Evolutionary conservation across 140 eudicot species (phyloP).

Genomic region (Ambrosia hybrid): DNA sequence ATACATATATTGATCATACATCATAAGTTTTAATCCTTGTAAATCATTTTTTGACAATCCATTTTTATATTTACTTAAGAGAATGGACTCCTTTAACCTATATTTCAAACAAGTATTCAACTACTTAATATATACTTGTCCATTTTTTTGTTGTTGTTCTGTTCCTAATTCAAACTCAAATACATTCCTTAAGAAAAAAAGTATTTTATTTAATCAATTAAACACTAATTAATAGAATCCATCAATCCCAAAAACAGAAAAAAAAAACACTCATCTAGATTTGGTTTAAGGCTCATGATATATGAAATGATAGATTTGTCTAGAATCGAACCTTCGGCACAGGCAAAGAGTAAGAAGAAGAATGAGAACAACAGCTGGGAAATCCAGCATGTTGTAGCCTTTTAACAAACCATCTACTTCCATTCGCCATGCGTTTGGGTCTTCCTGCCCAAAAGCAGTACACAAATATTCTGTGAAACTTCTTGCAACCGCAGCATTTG

Average conservation of each 20-base stretch:
- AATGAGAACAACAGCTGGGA: slow-evolving; percentile 74
- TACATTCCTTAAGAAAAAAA: neutral
- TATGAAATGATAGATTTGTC: neutral
- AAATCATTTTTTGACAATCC: neutral
- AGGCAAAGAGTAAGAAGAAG: slow-evolving; percentile 61
- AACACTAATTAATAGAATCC: too few species aligned
- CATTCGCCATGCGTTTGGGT: slow-evolving; percentile 65
- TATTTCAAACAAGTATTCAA: neutral
- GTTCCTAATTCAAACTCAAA: neutral
- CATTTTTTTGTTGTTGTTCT: too few species aligned
- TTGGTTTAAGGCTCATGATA: too few species aligned
- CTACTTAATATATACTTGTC: neutral
- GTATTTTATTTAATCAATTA: too few species aligned
- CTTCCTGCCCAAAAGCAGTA: slow-evolving; percentile 55
- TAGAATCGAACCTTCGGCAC: slow-evolving; percentile 57
- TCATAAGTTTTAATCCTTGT: neutral
- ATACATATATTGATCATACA: neutral
- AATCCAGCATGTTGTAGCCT: slow-evolving; percentile 78
- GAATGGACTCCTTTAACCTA: neutral
- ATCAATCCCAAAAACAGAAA: too few species aligned
- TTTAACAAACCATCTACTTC: slow-evolving; percentile 58
- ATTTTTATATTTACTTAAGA: neutral
- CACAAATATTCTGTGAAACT: slow-evolving; percentile 74
- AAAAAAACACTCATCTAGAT: too few species aligned
- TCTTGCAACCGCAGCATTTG: slow-evolving; percentile 82